Percentiles rank a stretch among this genome's conserved stretches.
These are phyloP conservation scores for Coffea humblotiana DNA, from an alignment of 305 asterid genomes.

Conservation along the genomic window DNA sequence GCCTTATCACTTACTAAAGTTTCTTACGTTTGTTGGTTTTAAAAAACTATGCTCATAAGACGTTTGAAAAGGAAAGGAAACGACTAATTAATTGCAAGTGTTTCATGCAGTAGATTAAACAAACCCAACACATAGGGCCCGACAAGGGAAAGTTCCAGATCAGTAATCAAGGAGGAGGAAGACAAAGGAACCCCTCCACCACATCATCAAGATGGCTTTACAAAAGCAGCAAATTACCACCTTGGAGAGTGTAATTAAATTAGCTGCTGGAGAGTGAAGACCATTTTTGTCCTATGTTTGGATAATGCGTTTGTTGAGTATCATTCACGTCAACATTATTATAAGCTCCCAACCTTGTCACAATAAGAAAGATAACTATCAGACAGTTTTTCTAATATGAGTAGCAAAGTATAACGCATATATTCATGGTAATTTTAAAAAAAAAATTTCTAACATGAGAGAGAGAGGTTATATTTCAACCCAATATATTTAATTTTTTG, in stretches of 20 bases:
- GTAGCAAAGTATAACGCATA: too few relatives aligned
- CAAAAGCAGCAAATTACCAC: not conserved
- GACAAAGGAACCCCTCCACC: not conserved
- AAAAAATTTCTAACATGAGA: too few relatives aligned
- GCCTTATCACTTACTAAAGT: too few relatives aligned
- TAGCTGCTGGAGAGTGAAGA: not conserved
- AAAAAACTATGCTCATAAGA: not conserved
- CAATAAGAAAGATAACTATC: not conserved
- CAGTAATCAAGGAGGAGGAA: not conserved
- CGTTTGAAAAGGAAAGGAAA: not conserved
- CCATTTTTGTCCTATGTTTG: not conserved
- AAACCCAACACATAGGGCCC: constrained; percentile 7
- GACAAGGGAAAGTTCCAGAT: not conserved
- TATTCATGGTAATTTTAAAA: too few relatives aligned
- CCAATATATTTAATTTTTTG: too few relatives aligned
- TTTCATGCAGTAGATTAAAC: too few relatives aligned
- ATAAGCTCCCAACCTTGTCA: not conserved
- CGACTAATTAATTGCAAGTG: not conserved
- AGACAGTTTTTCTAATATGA: not conserved
- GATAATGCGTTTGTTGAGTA: not conserved
- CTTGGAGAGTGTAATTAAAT: too few relatives aligned
- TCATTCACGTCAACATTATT: not conserved
- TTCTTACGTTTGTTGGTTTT: too few relatives aligned
- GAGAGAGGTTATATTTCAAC: too few relatives aligned
- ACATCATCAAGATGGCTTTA: not conserved